A percentile compares a stretch with the other conserved stretches of the same genome.
Evolutionary conservation across 73 alveolate genomes (phyloP).

Genomic region (Paraurostyla sp.): DNA sequence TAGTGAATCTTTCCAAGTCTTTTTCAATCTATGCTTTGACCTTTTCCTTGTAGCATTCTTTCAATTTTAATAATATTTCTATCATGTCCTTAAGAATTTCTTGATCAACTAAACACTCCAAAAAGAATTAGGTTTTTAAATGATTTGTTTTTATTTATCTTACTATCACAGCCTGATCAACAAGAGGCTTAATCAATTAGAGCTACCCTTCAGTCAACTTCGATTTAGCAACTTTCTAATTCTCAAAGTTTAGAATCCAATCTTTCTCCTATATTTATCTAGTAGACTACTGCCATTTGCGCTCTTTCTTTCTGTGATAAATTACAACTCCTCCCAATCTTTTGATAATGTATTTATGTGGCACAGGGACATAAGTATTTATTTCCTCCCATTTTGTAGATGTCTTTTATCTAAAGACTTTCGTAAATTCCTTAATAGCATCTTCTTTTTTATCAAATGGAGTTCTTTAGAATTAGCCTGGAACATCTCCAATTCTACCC

Average conservation of each 20-base stretch:
- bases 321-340: slow-evolving; percentile 23
- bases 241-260: slow-evolving; percentile 4
- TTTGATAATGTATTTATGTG: slow-evolving; percentile 30
- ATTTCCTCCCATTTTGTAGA: slow-evolving; percentile 91
- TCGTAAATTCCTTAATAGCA: slow-evolving; percentile 91
- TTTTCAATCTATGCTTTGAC: background rate
- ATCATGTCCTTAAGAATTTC: slow-evolving; percentile 78
- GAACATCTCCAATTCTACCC: slow-evolving; percentile 96
- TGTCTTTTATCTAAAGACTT: slow-evolving; percentile 87
- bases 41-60: slow-evolving; percentile 46
- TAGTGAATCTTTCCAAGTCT: slow-evolving; percentile 65
- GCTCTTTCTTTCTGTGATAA: slow-evolving; percentile 14
- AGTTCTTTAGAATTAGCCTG: slow-evolving; percentile 95
- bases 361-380: slow-evolving; percentile 56
- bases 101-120: slow-evolving; percentile 7
- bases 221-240: background rate
- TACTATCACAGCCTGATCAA: slow-evolving; percentile 72
- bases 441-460: slow-evolving; percentile 91
- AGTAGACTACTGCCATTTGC: background rate
- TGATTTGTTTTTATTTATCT: slow-evolving; percentile 69
- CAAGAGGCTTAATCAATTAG: slow-evolving; percentile 73
- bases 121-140: slow-evolving; percentile 60
- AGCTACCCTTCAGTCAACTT: slow-evolving; percentile 54
- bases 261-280: slow-evolving; percentile 10
- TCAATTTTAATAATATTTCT: slow-evolving; percentile 73